These are phyloP conservation scores for Dactylellina leptospora DNA, from an alignment of 2,329 filamentous ascomycete genomes.

Conservation along the genomic window DNA sequence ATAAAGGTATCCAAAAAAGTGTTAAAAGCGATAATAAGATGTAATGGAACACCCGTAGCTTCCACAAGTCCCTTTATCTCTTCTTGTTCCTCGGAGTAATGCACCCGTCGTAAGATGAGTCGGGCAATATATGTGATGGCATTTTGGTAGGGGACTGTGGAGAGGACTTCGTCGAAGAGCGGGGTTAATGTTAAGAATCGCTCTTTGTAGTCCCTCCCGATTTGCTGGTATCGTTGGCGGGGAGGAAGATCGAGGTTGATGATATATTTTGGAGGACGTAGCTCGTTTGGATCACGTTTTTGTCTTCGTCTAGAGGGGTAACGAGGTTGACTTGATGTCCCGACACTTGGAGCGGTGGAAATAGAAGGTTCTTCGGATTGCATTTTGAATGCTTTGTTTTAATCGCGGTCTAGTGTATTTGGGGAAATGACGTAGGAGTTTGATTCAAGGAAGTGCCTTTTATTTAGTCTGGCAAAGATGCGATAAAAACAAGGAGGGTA, in stretches of 20 bases:
- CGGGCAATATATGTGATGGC: conserved; percentile 61
- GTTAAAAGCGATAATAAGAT: conserved; percentile 71
- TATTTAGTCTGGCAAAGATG: too few relatives aligned
- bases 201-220: conserved; percentile 40
- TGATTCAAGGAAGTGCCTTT: too few relatives aligned
- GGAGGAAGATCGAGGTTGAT: conserved; percentile 45
- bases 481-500: too few relatives aligned
- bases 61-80: conserved; percentile 70
- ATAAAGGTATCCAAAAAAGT: conserved; percentile 71
- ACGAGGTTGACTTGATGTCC: too few relatives aligned
- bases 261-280: conserved; percentile 18
- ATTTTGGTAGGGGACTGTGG: conserved; percentile 31
- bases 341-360: too few relatives aligned
- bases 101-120: conserved; percentile 65
- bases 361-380: too few relatives aligned
- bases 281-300: background rate
- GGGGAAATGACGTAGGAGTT: too few relatives aligned
- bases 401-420: too few relatives aligned
- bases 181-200: conserved; percentile 8
- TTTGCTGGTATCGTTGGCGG: conserved; percentile 40
- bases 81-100: conserved; percentile 68
- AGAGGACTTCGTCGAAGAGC: conserved; percentile 33
- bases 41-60: conserved; percentile 66
- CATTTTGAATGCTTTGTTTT: too few relatives aligned
- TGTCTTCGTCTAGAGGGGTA: too few relatives aligned